A percentile compares a stretch with the other conserved stretches of the same genome.
Evolutionary conservation across 305 asterid species (phyloP).

Genomic region (Fraxinus sp.): DNA sequence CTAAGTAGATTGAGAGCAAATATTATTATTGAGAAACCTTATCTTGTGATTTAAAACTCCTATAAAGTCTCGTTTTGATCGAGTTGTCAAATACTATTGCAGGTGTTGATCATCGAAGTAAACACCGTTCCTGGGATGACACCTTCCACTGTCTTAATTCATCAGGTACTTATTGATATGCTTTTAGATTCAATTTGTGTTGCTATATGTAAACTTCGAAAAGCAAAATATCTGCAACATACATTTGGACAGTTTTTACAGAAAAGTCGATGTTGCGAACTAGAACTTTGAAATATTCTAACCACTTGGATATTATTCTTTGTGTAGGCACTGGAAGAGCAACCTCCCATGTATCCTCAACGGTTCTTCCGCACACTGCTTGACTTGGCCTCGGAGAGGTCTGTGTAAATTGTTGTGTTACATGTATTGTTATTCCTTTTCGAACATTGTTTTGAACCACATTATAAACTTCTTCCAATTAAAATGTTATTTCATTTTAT

Average conservation of each 20-base stretch:
- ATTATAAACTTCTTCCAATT: background rate
- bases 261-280: background rate
- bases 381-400: conserved; percentile 64
- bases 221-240: background rate
- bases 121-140: conserved; percentile 96
- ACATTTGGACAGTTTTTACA: background rate
- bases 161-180: conserved; percentile 53
- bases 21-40: background rate
- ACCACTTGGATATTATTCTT: conserved; percentile 10
- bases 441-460: background rate
- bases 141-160: conserved; percentile 86
- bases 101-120: conserved; percentile 84
- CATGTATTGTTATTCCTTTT: background rate
- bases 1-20: background rate
- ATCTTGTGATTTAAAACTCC: background rate
- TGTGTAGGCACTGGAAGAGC: conserved; percentile 71
- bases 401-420: conserved; percentile 19
- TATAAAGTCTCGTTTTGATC: background rate
- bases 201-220: background rate
- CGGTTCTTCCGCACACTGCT: conserved; percentile 71
- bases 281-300: background rate
- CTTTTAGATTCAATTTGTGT: background rate
- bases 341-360: conserved; percentile 83
- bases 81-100: conserved; percentile 17
- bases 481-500: background rate